phyloP scores from a whole-genome alignment of 2,329 filamentous ascomycete genomes.

The Phialophora macrospora region DNA sequence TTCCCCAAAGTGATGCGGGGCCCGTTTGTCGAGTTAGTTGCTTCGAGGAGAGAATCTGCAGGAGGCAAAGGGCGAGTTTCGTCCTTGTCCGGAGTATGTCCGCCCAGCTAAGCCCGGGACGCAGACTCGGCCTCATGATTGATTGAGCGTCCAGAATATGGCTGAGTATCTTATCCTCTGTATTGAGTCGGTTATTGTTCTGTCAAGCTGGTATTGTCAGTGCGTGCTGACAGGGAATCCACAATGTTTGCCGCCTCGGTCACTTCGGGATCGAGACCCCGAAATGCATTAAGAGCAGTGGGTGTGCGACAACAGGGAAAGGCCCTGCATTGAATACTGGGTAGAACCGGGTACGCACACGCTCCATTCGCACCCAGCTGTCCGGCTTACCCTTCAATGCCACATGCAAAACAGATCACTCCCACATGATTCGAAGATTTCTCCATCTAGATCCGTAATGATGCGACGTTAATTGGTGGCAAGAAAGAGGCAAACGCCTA shows the following conservation, averaged over 20 bases:
- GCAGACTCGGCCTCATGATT: neutral
- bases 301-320: neutral
- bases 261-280: neutral
- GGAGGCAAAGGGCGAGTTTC: neutral
- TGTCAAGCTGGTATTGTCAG: neutral
- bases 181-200: neutral
- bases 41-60: neutral
- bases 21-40: neutral
- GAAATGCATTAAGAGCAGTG: neutral
- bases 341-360: neutral
- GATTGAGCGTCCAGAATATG: neutral
- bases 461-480: neutral
- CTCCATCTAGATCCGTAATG: neutral
- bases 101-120: neutral
- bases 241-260: neutral
- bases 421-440: neutral
- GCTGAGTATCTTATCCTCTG: neutral
- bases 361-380: neutral
- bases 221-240: neutral
- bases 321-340: neutral
- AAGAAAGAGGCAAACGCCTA: neutral
- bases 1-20: neutral
- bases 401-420: neutral
- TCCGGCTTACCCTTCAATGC: neutral
- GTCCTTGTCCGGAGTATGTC: neutral